Evolutionary conservation across 208 protist species (phyloP), one percentile per base, ranked within the genome.

Genomic region (Histomonas meleagridis): DNA sequence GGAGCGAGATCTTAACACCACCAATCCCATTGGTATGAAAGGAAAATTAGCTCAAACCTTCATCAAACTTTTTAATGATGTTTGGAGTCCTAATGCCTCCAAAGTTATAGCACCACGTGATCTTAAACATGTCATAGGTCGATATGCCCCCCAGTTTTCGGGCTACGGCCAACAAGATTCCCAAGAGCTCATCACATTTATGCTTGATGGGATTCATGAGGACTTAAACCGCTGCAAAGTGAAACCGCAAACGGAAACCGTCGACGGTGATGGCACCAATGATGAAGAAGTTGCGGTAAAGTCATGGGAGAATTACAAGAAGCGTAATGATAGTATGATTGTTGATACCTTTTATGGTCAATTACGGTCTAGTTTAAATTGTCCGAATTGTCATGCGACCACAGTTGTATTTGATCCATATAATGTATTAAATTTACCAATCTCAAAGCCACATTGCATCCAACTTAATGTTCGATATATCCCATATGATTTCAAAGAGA

Each of bases 151-250:
- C 10, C 1, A 92, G 60, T 79, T 93, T 35, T 26, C 43, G 16
- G 69, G 46, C 16, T 90, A 92, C 48, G 38, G 0, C 2, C 93
- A 94, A 91, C 93, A 94, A 49, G 93, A 94, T 79, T 86, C 76
- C 40, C 92, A 93, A 35, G 93, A 94, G 62, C 90, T 95, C 16
- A n/a, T 95, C 5, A 18, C 96, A 43, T 94, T 96, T 9, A 92
- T 97, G n/a, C 95, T 97, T 46, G 96, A 97, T 93, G 94, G 94
- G 60, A 92, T 98, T 69, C 94, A 96, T 78, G 96, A 97, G 92
- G 96, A 97, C 92, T 93, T 97, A 57, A 97, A 97, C 93, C 92
- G 91, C 7, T 94, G 95, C 43, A n/a, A 40, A 81, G 72, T 53
- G 26, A 90, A 90, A 40, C 76, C 76, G 46, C 46, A 28, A 16